Evolutionary conservation across 371 early-diverging fungal species (phyloP).

Genomic region (Rhizopus delemar): DNA sequence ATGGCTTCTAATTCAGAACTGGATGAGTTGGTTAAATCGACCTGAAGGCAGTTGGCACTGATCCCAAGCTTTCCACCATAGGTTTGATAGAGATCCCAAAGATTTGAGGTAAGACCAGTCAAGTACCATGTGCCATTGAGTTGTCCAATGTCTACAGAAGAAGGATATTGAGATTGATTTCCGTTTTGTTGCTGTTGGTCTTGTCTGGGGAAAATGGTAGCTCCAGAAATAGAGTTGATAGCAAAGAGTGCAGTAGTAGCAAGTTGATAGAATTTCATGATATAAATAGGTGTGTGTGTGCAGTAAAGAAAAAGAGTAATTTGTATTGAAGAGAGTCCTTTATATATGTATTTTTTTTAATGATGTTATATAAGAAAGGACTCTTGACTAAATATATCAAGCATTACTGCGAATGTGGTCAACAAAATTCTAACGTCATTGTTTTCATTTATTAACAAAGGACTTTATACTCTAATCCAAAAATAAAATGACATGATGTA

Average conservation of each 20-base stretch:
- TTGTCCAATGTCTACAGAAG: slow-evolving; percentile 3
- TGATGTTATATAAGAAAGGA: slow-evolving; percentile 4
- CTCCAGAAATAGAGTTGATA: slow-evolving; percentile 15
- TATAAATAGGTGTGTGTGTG: background rate
- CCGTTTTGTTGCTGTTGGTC: slow-evolving; percentile 8
- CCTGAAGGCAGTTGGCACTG: slow-evolving; percentile 18
- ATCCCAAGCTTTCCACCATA: slow-evolving; percentile 12
- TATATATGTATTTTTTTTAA: no score
- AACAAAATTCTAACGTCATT: no score
- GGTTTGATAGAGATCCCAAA: slow-evolving; percentile 13
- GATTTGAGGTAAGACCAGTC: slow-evolving; percentile 20
- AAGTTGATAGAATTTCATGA: background rate
- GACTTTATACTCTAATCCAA: slow-evolving; percentile 9
- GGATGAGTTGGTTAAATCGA: slow-evolving; percentile 10
- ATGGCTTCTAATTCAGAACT: slow-evolving; percentile 19
- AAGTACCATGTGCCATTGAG: slow-evolving; percentile 28
- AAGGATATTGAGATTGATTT: slow-evolving; percentile 14
- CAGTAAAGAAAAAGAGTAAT: slow-evolving; percentile 4
- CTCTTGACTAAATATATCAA: no score
- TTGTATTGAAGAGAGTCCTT: no score
- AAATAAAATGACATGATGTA: no score
- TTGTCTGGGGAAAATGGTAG: slow-evolving; percentile 15
- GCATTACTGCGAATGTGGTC: no score
- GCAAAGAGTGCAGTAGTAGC: slow-evolving; percentile 19
- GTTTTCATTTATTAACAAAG: background rate